phyloP scores from a whole-genome alignment of 257 asterid species.

The Solanum sitiens region DNA sequence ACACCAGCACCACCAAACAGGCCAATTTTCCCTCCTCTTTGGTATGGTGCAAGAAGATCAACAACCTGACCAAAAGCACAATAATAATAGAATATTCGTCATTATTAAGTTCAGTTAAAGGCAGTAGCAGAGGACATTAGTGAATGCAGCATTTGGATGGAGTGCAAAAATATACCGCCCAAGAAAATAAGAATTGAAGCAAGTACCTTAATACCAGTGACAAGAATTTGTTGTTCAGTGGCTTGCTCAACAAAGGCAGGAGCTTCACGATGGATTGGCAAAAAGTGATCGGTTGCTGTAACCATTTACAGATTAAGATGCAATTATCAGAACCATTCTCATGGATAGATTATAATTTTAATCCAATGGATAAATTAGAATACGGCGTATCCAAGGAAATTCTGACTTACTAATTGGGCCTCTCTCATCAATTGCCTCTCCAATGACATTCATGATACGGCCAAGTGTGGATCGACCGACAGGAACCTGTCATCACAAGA shows the following conservation, averaged over 20 bases:
- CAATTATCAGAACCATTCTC: not conserved
- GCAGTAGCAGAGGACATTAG: not conserved
- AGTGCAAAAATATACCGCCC: not conserved
- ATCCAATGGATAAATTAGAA: not conserved
- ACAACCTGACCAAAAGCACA: slow-evolving; percentile 43
- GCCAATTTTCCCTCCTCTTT: slow-evolving; percentile 97
- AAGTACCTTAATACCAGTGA: slow-evolving; percentile 90
- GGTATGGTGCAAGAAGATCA: slow-evolving; percentile 98
- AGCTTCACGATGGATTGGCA: slow-evolving; percentile 97
- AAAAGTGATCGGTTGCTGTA: slow-evolving; percentile 74
- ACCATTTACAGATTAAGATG: not conserved
- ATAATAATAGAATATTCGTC: not conserved
- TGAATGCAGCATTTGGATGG: not conserved
- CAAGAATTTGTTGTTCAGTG: slow-evolving; percentile 91
- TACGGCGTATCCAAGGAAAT: not conserved
- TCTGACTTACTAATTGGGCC: slow-evolving; percentile 68
- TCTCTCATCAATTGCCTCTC: slow-evolving; percentile 85
- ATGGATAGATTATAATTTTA: not conserved
- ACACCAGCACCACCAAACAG: slow-evolving; percentile 98
- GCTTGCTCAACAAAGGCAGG: slow-evolving; percentile 95
- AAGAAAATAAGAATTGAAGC: not conserved
- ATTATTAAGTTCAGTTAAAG: not conserved
- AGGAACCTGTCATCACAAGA: slow-evolving; percentile 50
- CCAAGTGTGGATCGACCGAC: slow-evolving; percentile 97
- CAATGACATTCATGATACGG: slow-evolving; percentile 91